Conservation (phyloP, 148 eudicot genomes). For the Persicaria tinctoria region DNA sequence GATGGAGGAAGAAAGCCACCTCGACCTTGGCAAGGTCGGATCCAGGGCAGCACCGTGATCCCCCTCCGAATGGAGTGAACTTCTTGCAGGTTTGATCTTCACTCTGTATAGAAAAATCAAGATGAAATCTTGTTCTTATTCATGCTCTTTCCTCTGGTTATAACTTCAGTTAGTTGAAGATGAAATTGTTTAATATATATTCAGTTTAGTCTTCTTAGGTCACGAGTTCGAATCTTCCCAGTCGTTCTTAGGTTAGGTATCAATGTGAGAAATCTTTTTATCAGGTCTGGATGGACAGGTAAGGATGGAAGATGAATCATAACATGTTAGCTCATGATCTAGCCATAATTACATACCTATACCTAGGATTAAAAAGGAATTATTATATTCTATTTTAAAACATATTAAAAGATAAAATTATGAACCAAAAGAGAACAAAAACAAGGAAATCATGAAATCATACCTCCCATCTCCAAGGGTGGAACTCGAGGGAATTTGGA, state of each 20-base stretch:
- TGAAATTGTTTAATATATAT: neutral
- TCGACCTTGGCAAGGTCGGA: slow-evolving; percentile 59
- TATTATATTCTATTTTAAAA: neutral
- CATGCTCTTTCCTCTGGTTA: neutral
- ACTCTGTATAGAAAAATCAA: slow-evolving; percentile 13
- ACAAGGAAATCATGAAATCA: neutral
- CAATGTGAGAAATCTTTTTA: neutral
- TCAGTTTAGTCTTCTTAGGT: no score
- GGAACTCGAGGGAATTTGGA: slow-evolving; percentile 37
- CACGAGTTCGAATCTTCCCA: no score
- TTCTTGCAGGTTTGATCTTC: slow-evolving; percentile 48
- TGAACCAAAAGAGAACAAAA: neutral
- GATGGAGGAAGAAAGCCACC: slow-evolving; percentile 60
- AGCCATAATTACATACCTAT: neutral
- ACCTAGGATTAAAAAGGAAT: neutral
- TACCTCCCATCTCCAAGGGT: slow-evolving; percentile 75
- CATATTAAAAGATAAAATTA: neutral
- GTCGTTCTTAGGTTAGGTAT: neutral
- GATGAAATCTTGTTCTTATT: neutral
- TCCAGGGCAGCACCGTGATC: slow-evolving; percentile 59
- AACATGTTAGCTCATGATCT: neutral
- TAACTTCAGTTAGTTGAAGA: neutral
- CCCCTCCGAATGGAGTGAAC: slow-evolving; percentile 60
- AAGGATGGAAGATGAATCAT: slow-evolving; percentile 2
- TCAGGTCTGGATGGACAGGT: neutral